Conservation (phyloP, 768 basidiomycete species). For the Lentinula detonsa region DNA sequence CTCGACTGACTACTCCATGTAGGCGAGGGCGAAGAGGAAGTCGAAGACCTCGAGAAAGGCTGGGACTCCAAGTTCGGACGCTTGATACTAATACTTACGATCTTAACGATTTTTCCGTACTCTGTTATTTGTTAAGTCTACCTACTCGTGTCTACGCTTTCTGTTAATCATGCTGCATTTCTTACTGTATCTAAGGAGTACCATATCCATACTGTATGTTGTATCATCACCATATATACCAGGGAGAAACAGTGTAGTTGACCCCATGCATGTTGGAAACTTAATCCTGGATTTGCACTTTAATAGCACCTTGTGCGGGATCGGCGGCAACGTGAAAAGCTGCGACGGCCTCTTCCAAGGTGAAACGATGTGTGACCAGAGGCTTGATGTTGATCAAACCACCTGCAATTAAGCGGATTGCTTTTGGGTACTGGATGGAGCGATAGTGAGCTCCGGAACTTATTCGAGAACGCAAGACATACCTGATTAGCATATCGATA, state of each 20-base stretch:
- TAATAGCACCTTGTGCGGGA: slow-evolving; percentile 60
- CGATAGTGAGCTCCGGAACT: not conserved
- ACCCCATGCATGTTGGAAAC: no score
- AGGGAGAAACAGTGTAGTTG: not conserved
- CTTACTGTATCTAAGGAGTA: not conserved
- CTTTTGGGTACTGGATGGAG: slow-evolving; percentile 64
- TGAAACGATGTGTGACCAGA: slow-evolving; percentile 73
- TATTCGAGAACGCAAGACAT: slow-evolving; percentile 2
- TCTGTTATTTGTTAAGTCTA: not conserved
- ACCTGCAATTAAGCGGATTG: slow-evolving; percentile 74
- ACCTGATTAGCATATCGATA: slow-evolving; percentile 66
- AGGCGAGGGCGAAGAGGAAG: slow-evolving; percentile 6
- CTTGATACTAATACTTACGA: not conserved
- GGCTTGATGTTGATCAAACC: slow-evolving; percentile 68
- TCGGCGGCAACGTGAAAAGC: slow-evolving; percentile 80
- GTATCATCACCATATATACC: not conserved
- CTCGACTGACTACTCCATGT: not conserved
- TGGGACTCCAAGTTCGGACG: not conserved
- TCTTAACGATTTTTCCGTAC: not conserved
- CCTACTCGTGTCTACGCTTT: not conserved
- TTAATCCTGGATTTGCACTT: slow-evolving; percentile 60
- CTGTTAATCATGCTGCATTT: not conserved
- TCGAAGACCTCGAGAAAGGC: not conserved
- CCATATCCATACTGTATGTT: not conserved
- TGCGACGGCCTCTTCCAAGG: slow-evolving; percentile 63